These are phyloP conservation scores for Aschersonia sp. DNA, from an alignment of 2,329 filamentous ascomycete species.

Conservation along the genomic window DNA sequence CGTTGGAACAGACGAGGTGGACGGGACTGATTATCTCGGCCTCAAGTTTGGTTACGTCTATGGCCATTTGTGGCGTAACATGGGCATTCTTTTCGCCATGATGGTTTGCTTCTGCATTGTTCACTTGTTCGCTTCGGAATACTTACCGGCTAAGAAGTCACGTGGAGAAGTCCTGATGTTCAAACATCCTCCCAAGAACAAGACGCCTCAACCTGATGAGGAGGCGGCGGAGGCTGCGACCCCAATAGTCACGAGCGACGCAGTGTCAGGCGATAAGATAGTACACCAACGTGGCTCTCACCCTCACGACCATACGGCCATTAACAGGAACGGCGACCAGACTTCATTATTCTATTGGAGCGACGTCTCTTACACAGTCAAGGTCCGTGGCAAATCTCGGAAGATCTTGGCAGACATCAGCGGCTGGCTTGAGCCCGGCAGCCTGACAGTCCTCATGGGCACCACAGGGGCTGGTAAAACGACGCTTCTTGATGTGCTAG, in stretches of 20 bases:
- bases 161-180: not conserved
- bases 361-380: constrained; percentile 55
- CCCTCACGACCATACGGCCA: not conserved
- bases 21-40: constrained; percentile 42
- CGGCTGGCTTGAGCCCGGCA: constrained; percentile 73
- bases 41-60: constrained; percentile 40
- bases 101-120: not conserved
- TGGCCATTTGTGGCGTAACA: constrained; percentile 52
- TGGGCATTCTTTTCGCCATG: constrained; percentile 47
- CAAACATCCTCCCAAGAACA: not conserved
- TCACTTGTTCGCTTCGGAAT: not conserved
- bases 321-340: not conserved
- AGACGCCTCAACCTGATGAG: not conserved
- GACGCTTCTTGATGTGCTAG: constrained; percentile 69
- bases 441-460: constrained; percentile 67
- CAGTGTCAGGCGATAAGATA: not conserved
- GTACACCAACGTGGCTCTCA: not conserved
- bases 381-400: constrained; percentile 45
- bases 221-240: not conserved
- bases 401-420: constrained; percentile 65
- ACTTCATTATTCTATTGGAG: constrained; percentile 39
- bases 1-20: constrained; percentile 34
- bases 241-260: not conserved
- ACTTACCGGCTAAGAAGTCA: not conserved
- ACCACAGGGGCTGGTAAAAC: constrained; percentile 76